phyloP scores from a whole-genome alignment of 1,284 basidiomycete species.

The Cutaneotrichosporon mucoides region DNA sequence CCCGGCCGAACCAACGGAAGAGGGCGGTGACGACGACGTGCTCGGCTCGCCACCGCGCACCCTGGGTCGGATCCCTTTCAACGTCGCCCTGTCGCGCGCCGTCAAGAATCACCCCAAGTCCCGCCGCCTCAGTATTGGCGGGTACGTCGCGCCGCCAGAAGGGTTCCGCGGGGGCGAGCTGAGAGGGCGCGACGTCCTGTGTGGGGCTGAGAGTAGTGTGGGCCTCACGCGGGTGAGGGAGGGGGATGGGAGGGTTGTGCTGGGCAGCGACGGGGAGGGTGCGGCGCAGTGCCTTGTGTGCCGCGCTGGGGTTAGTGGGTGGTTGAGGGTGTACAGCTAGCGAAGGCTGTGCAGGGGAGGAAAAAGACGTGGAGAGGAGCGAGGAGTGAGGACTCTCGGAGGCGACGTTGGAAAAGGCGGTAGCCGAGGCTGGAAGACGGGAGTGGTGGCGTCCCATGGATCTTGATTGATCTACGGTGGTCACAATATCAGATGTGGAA shows the following conservation, averaged over 20 bases:
- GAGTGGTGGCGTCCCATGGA: too few species aligned
- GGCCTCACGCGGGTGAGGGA: not conserved
- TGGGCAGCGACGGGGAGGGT: not conserved
- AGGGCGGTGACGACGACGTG: not conserved
- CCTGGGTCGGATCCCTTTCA: conserved; percentile 20
- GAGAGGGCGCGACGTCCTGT: conserved; percentile 12
- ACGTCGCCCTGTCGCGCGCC: conserved; percentile 25
- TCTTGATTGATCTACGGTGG: too few species aligned
- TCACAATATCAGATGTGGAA: too few species aligned
- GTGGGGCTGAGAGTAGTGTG: not conserved
- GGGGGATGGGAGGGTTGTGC: conserved; percentile 3
- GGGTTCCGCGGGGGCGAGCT: conserved; percentile 26
- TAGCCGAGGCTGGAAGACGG: too few species aligned
- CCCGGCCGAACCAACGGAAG: too few species aligned
- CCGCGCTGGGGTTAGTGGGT: conserved; percentile 14
- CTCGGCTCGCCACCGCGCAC: not conserved
- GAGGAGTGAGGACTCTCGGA: too few species aligned
- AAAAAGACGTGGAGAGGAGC: too few species aligned
- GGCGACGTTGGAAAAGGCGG: too few species aligned
- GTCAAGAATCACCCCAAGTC: conserved; percentile 27
- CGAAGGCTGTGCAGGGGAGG: not conserved
- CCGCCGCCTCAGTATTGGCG: conserved; percentile 26
- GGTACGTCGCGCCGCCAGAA: conserved; percentile 22
- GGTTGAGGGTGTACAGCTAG: conserved; percentile 19
- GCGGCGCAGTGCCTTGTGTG: conserved; percentile 15